Evolutionary conservation across 495 filamentous ascomycete species (phyloP).

Genomic region (Evansstolkia leycettana): DNA sequence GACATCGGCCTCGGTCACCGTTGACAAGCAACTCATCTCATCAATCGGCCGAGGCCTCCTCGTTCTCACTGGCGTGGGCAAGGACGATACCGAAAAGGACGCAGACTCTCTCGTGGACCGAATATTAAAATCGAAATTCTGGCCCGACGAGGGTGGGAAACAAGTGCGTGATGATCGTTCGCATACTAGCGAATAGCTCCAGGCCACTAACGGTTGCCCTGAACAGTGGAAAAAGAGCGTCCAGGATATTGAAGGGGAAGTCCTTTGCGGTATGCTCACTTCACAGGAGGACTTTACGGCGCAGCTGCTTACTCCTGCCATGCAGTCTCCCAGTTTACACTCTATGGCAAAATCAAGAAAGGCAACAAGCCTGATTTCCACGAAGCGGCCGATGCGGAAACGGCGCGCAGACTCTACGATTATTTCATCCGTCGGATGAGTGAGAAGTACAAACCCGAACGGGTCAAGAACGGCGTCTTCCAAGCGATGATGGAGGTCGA

Average conservation of each 20-base stretch:
- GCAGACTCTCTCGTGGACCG: slow-evolving; percentile 72
- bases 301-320: background rate
- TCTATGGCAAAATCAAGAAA: slow-evolving; percentile 84
- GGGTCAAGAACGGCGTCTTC: slow-evolving; percentile 89
- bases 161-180: slow-evolving; percentile 12
- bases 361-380: slow-evolving; percentile 94
- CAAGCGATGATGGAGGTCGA: slow-evolving; percentile 99
- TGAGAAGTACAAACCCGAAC: slow-evolving; percentile 57
- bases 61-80: slow-evolving; percentile 82
- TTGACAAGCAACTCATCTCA: slow-evolving; percentile 84
- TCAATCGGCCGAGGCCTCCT: slow-evolving; percentile 82
- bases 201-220: slow-evolving; percentile 1
- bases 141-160: slow-evolving; percentile 51
- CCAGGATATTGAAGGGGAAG: slow-evolving; percentile 74
- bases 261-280: slow-evolving; percentile 66
- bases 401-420: slow-evolving; percentile 72
- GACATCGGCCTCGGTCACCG: slow-evolving; percentile 92
- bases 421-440: slow-evolving; percentile 68
- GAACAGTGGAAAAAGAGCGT: slow-evolving; percentile 78
- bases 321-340: slow-evolving; percentile 94
- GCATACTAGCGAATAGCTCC: background rate
- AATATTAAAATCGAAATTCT: slow-evolving; percentile 79
- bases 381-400: slow-evolving; percentile 62
- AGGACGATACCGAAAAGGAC: slow-evolving; percentile 83
- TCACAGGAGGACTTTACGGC: too few relatives aligned